These are phyloP conservation scores for Candida gorgasii DNA, from an alignment of 805 yeast genomes.

Conservation along the genomic window DNA sequence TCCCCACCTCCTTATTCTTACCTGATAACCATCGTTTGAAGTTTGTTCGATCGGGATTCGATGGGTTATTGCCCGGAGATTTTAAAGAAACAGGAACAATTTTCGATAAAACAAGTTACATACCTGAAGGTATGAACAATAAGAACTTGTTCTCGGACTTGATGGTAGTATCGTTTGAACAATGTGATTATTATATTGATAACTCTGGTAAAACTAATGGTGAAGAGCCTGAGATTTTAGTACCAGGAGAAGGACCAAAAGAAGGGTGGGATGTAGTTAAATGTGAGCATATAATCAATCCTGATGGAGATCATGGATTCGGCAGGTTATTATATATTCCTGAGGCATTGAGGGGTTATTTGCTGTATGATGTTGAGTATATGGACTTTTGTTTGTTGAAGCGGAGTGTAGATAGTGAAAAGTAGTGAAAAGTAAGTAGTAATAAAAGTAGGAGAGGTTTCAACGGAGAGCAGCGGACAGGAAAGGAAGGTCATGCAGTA, in stretches of 20 bases:
- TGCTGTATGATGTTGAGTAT: slow-evolving; percentile 41
- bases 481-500: background rate
- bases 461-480: too few species aligned
- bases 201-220: slow-evolving; percentile 33
- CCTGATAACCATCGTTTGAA: slow-evolving; percentile 61
- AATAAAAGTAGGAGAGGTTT: too few species aligned
- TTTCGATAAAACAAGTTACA: slow-evolving; percentile 38
- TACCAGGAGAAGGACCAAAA: background rate
- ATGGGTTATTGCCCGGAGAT: slow-evolving; percentile 88
- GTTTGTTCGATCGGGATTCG: slow-evolving; percentile 76
- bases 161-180: slow-evolving; percentile 48
- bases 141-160: slow-evolving; percentile 63
- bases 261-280: slow-evolving; percentile 48
- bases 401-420: too few species aligned
- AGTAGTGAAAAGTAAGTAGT: background rate
- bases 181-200: slow-evolving; percentile 76
- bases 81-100: slow-evolving; percentile 49
- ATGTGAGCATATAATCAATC: slow-evolving; percentile 55
- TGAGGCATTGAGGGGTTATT: slow-evolving; percentile 18
- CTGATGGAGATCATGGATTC: slow-evolving; percentile 55
- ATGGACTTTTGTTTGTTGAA: slow-evolving; percentile 50
- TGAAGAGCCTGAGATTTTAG: slow-evolving; percentile 39
- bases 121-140: slow-evolving; percentile 75
- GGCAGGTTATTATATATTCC: slow-evolving; percentile 60
- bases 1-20: slow-evolving; percentile 83